Percentiles rank a stretch among this genome's conserved stretches.
phyloP scores from a whole-genome alignment of 1,139 yeast genomes.

The Saccharomycopsis crataegensis region DNA sequence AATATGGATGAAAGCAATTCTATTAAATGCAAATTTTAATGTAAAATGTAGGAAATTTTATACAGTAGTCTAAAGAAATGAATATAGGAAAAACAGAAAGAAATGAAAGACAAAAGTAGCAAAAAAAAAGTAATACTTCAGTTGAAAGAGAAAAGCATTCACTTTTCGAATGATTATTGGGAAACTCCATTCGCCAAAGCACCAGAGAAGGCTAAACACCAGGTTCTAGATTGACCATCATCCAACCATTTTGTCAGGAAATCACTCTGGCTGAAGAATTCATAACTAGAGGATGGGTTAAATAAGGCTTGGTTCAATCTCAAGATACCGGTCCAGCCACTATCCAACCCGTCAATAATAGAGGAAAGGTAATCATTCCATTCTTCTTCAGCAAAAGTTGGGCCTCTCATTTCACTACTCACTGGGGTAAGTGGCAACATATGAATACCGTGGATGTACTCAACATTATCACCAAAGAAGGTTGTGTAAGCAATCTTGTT shows the following conservation, averaged over 20 bases:
- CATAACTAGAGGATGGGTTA: slow-evolving; percentile 42
- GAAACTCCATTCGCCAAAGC: slow-evolving; percentile 28
- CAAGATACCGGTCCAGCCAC: slow-evolving; percentile 52
- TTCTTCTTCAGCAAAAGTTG: slow-evolving; percentile 43
- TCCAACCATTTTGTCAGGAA: slow-evolving; percentile 38
- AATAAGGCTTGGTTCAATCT: slow-evolving; percentile 47
- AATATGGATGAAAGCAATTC: no score
- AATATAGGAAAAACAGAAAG: neutral
- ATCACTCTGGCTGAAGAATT: slow-evolving; percentile 34
- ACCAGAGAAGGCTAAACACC: slow-evolving; percentile 50
- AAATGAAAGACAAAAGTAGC: neutral
- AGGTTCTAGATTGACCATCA: slow-evolving; percentile 51
- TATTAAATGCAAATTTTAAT: no score
- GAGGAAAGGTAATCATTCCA: slow-evolving; percentile 39
- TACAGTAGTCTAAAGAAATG: no score
- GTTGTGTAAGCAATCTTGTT: slow-evolving; percentile 55
- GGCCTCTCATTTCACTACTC: slow-evolving; percentile 42
- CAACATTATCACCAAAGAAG: slow-evolving; percentile 43
- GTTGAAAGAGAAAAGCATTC: neutral
- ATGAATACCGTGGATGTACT: slow-evolving; percentile 57
- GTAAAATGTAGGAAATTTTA: no score
- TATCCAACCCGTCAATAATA: slow-evolving; percentile 33
- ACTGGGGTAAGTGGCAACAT: slow-evolving; percentile 57
- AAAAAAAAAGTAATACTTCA: neutral
- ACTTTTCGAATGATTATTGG: slow-evolving; percentile 4